A percentile compares a stretch with the other conserved stretches of the same genome.
Evolutionary conservation across 1,284 basidiomycete genomes (phyloP).

Genomic region (Heterobasidion occidentale): DNA sequence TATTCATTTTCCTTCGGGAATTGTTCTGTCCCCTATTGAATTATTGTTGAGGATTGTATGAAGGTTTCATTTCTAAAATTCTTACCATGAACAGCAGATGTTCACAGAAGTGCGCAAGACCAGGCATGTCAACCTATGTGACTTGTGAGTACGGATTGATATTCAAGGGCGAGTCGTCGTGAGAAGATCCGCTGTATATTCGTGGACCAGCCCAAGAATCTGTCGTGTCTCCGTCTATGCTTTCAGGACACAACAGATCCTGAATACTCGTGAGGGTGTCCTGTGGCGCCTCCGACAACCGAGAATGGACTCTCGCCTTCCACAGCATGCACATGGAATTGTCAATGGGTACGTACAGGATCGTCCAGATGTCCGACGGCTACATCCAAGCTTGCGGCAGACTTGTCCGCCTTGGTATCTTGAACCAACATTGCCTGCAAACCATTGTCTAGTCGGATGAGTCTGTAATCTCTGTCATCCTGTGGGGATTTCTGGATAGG

Average conservation of each 20-base stretch:
- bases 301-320: not conserved
- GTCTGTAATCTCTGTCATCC: slow-evolving; percentile 73
- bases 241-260: too few species aligned
- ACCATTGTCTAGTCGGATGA: slow-evolving; percentile 84
- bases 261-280: too few species aligned
- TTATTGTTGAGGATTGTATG: slow-evolving; percentile 8
- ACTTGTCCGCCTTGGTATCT: slow-evolving; percentile 88
- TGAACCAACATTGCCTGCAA: slow-evolving; percentile 83
- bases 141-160: too few species aligned
- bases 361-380: slow-evolving; percentile 93
- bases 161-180: too few species aligned
- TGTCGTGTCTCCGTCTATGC: too few species aligned
- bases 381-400: slow-evolving; percentile 92
- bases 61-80: not conserved
- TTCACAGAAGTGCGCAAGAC: slow-evolving; percentile 91
- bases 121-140: slow-evolving; percentile 73
- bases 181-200: too few species aligned
- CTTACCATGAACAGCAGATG: slow-evolving; percentile 92
- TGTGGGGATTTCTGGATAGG: slow-evolving; percentile 70
- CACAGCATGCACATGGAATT: not conserved
- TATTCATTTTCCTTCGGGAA: slow-evolving; percentile 94
- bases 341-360: slow-evolving; percentile 52
- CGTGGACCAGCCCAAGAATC: too few species aligned
- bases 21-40: slow-evolving; percentile 61
- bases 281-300: not conserved